Conservation (phyloP, 2,329 filamentous ascomycete species). For the Neobulgaria alba region DNA sequence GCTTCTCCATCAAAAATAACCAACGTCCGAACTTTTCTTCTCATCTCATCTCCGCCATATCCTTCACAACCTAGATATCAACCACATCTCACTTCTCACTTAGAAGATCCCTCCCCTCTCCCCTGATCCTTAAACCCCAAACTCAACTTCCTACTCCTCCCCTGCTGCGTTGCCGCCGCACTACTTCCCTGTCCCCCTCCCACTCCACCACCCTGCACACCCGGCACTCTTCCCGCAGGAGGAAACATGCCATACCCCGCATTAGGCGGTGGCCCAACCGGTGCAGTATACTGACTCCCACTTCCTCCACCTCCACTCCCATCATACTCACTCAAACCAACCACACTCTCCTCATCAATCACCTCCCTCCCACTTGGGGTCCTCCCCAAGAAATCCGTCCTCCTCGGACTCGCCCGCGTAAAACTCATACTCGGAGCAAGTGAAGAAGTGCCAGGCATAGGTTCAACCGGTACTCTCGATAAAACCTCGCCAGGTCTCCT, state of each 20-base stretch:
- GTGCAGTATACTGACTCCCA: conserved; percentile 2
- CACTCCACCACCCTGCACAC: neutral
- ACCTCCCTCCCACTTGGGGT: neutral
- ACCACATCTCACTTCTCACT: too few species aligned
- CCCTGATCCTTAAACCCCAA: conserved; percentile 5
- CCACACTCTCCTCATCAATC: conserved; percentile 20
- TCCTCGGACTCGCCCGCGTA: conserved; percentile 10
- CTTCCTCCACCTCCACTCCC: neutral
- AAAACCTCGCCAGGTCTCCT: conserved; percentile 22
- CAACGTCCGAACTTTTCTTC: too few species aligned
- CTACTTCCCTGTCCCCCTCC: neutral
- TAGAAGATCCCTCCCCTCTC: too few species aligned
- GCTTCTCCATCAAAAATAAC: too few species aligned
- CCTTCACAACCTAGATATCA: too few species aligned
- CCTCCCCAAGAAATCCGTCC: neutral
- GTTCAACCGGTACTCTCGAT: too few species aligned
- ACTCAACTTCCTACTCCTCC: conserved; percentile 6
- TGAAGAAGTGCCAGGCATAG: neutral
- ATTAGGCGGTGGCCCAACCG: conserved; percentile 1
- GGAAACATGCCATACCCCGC: conserved; percentile 8
- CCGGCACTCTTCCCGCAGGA: neutral
- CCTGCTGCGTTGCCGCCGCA: neutral
- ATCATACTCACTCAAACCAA: conserved; percentile 9
- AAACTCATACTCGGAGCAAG: conserved; percentile 10
- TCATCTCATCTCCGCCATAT: too few species aligned